Base-by-base conservation (phyloP, 2,329 filamentous ascomycete genomes). In the Sordariomycetes sp. region DNA sequence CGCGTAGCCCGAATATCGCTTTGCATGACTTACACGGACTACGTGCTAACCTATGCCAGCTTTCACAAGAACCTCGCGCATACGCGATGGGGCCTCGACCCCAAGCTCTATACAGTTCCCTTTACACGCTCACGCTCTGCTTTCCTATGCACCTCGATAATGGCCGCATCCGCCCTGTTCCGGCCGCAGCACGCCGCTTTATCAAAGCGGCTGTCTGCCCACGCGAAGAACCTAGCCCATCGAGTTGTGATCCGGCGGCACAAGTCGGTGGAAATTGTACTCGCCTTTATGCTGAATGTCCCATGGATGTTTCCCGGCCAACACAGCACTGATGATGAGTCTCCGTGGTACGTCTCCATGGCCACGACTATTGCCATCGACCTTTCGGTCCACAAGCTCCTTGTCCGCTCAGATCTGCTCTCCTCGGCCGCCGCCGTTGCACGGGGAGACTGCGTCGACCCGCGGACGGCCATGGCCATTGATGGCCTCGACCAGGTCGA, bases 281-380 rank as follows among this genome's bases (percentile, higher is more conserved):
- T 89, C 1, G 86, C 83, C 0, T 89, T 89, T 64, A 85, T 89
- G 81, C 78, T 87, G 35, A 88, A 88, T 60, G 79, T 89, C 7
- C 86, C 86, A 0, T 89, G 86, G 86, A 87, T 89, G 78, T 80
- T 81, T 34, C 82, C 83, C 1, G 82, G 83, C 2, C 72, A 79
- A 59, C 82, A 86, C 63, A 84, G 81, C 66, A 83, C 83, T 10
- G 85, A 89, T 61, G 86, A 89, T 60, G 85, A 88, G 63, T 87
- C 86, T 0, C 87, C 84, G 59, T 78, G 81, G 50, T 89, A 87
- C 62, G 80, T 89, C 57, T 80, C 84, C 1, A 83, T 85, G 70
- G 85, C 86, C 1, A 72, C 86, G 10, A 85, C 82, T 1, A 81
- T 89, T 60, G 84, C 86, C 0, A 72, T 88, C 36, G 86, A 89